Base-by-base conservation (phyloP, 208 protist genomes). In the Blechomonas ayalai region DNA sequence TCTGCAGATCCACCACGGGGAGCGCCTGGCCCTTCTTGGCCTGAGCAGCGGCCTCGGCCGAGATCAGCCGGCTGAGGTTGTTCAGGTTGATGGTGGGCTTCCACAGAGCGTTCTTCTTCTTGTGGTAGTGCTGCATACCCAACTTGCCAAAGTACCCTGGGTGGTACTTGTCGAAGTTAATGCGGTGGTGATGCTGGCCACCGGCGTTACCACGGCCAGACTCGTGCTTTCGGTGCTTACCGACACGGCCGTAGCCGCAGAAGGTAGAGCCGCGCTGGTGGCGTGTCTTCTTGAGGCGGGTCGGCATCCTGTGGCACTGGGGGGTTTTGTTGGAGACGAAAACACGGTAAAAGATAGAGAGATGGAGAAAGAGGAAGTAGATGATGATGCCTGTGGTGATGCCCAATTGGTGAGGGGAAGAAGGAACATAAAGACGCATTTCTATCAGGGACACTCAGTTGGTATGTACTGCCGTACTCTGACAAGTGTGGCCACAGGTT, bases 121-220 rank as follows among this genome's bases (percentile, higher is more conserved):
- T 69, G 73, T 91, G 73, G 81, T 99, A 97, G 81, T 98, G 81
- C 54, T 98, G 74, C 97, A 99, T 99, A 82, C 99, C 99, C 28
- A 99, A 84, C 93, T 99, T 99, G 70, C 99, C 99, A 71, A 99
- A 99, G 87, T 99, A 99, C 54, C 98, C 98, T 52, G 99, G 99
- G 75, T 99, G 99, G 92, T 98, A 99, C 90, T 98, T 99, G 78
- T 99, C 94, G 59, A 99, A 98, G 83, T 95, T 96, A 72, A 98
- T 99, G 50, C 98, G 85, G 84, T 99, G 96, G 74, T 99, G 98
- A 86, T 99, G 95, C 72, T 96, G 73, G 69, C 98, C 98, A 97
- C 99, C 99, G 71, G 98, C 98, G 75, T 99, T 99, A 99, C 99
- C 99, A 75, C 98, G 94, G 89, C 98, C 99, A 67, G 95, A 96